phyloP scores from a whole-genome alignment of 2,329 filamentous ascomycete genomes.

The Aureobasidium sp. region DNA sequence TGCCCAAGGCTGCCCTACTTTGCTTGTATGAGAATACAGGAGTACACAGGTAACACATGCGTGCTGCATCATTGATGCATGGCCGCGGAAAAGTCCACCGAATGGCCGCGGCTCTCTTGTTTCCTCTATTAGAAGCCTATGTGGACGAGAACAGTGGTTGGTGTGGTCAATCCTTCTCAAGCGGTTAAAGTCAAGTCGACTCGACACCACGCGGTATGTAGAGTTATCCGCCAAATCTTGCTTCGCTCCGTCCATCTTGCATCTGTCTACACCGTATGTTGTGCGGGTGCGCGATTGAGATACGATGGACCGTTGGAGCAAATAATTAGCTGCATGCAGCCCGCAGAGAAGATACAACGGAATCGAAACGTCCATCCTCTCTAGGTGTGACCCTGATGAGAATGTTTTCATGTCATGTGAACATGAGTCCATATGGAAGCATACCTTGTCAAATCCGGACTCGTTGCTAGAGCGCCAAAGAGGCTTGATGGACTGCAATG shows the following conservation, averaged over 20 bases:
- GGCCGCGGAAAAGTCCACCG: neutral
- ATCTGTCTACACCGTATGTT: neutral
- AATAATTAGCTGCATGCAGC: neutral
- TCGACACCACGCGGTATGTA: neutral
- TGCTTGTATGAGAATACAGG: neutral
- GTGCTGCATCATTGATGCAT: neutral
- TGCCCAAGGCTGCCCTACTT: neutral
- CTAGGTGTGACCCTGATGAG: neutral
- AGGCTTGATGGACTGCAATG: neutral
- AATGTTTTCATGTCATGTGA: neutral
- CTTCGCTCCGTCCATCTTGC: neutral
- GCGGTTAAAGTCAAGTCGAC: neutral
- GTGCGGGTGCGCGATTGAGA: neutral
- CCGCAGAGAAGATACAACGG: neutral
- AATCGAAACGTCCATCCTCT: neutral
- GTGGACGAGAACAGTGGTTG: neutral
- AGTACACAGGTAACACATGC: neutral
- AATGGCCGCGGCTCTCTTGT: neutral
- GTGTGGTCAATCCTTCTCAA: neutral
- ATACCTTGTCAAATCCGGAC: neutral
- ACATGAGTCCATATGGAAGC: neutral
- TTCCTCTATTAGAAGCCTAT: slow-evolving; percentile 8
- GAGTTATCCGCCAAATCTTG: neutral
- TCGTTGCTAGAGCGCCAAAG: neutral
- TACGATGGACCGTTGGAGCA: neutral